Evolutionary conservation across 345 rosid species (phyloP), one percentile per base, ranked within the genome.

Genomic region (Citrus reticulata): DNA sequence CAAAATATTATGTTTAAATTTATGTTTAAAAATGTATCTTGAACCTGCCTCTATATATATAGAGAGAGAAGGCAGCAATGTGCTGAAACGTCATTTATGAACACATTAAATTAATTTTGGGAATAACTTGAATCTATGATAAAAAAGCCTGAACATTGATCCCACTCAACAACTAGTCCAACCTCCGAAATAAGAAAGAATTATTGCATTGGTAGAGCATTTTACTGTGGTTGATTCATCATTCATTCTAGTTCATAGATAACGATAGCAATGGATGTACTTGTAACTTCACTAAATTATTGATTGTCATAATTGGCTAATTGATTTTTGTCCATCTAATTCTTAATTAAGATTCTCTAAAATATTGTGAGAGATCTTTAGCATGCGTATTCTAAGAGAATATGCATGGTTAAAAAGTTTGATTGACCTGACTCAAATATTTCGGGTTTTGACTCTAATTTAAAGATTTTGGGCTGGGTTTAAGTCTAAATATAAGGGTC

Each of bases 381-480:
- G 39, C 1, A 0, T 6, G 39, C 39, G 1, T 6, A 37, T 37
- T 37, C 2, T 7, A 37, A 5, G 35, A 34, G 35, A 5, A 34
- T 5, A 34, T 34, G 35, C 35, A 34, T 34, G 35, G 6, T 5
- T 4, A 34, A 34, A 34, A 34, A 5, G 35, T 34, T 5, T 34
- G 35, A 34, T 34, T 34, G 35, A 34, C 35, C 35, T 0, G 35
- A 34, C 35, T 5, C 35, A 34, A 34, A 34, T 0, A 5, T 34
- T 34, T 34, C 1, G 1, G 6, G 6, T 5, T 5, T 34, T 34
- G 6, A 34, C 6, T 34, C 0, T 4, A 34, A 34, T 34, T 34
- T 5, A 34, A 34, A 0, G 35, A 34, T 34, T 34, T 34, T 0
- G 1, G 0, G 6, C 0, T 1, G 0, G 1, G 0, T 34, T 34